phyloP scores from a whole-genome alignment of 768 basidiomycete species.

The Trametes elegans region DNA sequence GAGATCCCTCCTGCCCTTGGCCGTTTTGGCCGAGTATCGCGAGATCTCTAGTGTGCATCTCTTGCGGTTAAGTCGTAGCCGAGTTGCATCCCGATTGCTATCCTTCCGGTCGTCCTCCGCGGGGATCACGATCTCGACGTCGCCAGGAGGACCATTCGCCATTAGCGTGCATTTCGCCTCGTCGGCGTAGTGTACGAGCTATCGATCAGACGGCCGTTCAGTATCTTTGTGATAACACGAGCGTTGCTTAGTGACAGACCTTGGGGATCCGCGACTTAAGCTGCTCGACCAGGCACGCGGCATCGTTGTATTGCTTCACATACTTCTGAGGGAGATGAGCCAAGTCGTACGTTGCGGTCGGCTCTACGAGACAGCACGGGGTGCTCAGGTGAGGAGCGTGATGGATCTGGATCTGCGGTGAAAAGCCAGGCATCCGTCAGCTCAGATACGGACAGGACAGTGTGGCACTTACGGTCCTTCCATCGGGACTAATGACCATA shows the following conservation, averaged over 20 bases:
- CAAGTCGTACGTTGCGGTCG: conserved; percentile 35
- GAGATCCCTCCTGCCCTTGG: background rate
- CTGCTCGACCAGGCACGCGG: conserved; percentile 41
- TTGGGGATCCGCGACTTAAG: conserved; percentile 53
- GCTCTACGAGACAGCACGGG: conserved; percentile 48
- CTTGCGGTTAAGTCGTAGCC: conserved; percentile 15
- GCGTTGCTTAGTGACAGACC: conserved; percentile 31
- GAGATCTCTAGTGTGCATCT: conserved; percentile 25
- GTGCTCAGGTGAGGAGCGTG: conserved; percentile 49
- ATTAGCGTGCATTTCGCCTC: conserved; percentile 47
- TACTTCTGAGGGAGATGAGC: conserved; percentile 39
- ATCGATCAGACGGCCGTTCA: background rate
- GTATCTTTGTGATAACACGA: background rate
- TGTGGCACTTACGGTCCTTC: conserved; percentile 32
- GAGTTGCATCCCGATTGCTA: conserved; percentile 5
- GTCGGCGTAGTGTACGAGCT: conserved; percentile 44
- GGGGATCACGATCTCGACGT: conserved; percentile 44
- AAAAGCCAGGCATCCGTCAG: background rate
- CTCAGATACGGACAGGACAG: background rate
- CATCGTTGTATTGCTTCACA: conserved; percentile 48
- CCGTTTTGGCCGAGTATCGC: conserved; percentile 2
- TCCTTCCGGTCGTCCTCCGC: conserved; percentile 1
- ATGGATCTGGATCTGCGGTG: conserved; percentile 42
- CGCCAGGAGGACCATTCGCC: conserved; percentile 48
- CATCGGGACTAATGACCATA: conserved; percentile 41